These are phyloP conservation scores for Luffa aegyptiaca DNA, from an alignment of 306 rosid species.

Conservation along the genomic window DNA sequence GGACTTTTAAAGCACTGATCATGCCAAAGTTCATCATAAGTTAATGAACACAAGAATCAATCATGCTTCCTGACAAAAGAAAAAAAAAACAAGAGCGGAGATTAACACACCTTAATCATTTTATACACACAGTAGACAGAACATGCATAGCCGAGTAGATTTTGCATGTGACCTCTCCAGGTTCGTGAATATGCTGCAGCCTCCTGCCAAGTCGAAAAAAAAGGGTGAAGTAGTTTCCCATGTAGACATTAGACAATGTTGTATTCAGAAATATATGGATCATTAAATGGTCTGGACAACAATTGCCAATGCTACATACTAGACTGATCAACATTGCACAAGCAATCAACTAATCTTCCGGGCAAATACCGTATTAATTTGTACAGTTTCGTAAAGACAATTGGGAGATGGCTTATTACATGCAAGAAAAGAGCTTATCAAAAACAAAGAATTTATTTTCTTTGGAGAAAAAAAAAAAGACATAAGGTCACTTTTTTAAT, in stretches of 20 bases:
- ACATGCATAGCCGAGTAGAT: constrained; percentile 95
- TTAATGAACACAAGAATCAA: background rate
- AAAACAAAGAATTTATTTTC: background rate
- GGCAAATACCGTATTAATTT: background rate
- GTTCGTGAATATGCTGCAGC: constrained; percentile 98
- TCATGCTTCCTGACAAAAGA: background rate
- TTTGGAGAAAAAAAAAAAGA: background rate
- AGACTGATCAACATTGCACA: background rate
- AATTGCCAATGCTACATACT: background rate
- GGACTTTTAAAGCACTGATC: background rate
- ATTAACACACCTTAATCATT: constrained; percentile 74
- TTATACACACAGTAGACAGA: constrained; percentile 93
- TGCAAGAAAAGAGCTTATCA: background rate
- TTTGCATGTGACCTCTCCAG: constrained; percentile 97
- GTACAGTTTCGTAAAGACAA: background rate
- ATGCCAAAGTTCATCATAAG: background rate
- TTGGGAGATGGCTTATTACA: background rate
- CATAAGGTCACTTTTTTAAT: background rate
- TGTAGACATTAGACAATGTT: background rate
- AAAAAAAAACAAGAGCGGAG: background rate
- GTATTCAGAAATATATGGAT: background rate
- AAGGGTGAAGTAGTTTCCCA: background rate
- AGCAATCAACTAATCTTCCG: background rate
- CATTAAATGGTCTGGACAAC: background rate
- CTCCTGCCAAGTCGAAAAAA: constrained; percentile 54